Base-by-base conservation (phyloP, 2,329 filamentous ascomycete genomes). In the Fusarium albidum region DNA sequence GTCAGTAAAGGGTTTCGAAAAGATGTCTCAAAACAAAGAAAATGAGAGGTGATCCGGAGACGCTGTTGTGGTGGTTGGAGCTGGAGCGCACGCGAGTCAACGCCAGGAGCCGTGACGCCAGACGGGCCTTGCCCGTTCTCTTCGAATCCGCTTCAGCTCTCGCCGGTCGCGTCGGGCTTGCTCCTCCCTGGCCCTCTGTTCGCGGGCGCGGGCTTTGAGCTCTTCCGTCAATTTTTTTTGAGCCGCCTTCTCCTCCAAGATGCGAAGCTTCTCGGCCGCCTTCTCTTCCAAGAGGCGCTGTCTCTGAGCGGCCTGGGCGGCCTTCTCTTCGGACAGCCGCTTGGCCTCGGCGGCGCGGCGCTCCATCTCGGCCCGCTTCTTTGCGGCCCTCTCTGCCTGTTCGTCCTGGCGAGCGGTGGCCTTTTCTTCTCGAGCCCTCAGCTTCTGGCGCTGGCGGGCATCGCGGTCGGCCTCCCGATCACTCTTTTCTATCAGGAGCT, bases 401-500 rank as follows among this genome's bases (percentile, higher is more conserved):
- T 52, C 29, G 35, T 46, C 27, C 15, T 57, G 40, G 15, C 48
- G 52, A 14, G 59, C 50, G 6, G 49, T 51, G 7, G 42, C 54
- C 42, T 53, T 66, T 28, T 64, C 61, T 18, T 44, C 37, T 3
- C 49, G 55, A n/a, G 41, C 63, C 27, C 55, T 63, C 12, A 25
- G 15, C 34, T 56, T 21, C 21, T 7, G 21, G 21, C 7, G 21
- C 21, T 7, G 21, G 21, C 21, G 21, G 21, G 21, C 29, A 15
- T 51, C 44, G 11, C 40, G 35, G 25, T 40, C 59, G 10, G 52
- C 21, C 6, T 67, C 57, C 28, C 51, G 51, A 21, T 71, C 61
- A 15, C 63, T 66, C 15, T 57, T 56, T 26, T 64, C 52, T 38
- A 73, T 55, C 11, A 59, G 35, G 5, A 54, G 54, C 8, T 58